Evolutionary conservation across 2,329 filamentous ascomycete genomes (phyloP).

Genomic region (Fusarium floridanum): DNA sequence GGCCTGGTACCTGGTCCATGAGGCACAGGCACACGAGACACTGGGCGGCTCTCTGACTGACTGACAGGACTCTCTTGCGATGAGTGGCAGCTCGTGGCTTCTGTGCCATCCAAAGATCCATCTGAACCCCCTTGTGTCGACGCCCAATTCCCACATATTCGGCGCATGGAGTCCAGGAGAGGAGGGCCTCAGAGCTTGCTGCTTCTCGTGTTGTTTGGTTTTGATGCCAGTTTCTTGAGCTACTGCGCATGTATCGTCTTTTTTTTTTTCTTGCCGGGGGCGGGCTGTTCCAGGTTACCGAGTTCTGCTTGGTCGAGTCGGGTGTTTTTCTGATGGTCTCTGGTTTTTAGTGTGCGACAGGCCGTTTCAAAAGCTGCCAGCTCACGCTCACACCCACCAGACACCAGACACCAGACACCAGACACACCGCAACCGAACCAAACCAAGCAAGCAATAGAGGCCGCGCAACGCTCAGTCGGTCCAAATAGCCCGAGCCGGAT

Average conservation of each 20-base stretch:
- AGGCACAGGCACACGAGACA: constrained; percentile 13
- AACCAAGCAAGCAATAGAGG: neutral
- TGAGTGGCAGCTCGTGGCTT: constrained; percentile 18
- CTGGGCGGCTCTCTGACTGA: neutral
- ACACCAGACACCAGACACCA: neutral
- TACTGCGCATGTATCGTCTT: neutral
- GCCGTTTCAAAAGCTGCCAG: constrained; percentile 39
- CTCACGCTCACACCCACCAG: constrained; percentile 12
- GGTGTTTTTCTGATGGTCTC: constrained; percentile 8
- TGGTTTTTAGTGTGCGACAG: constrained; percentile 28
- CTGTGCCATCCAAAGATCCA: constrained; percentile 20
- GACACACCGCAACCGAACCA: constrained; percentile 8
- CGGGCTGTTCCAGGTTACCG: constrained; percentile 19
- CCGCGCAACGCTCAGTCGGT: constrained; percentile 18
- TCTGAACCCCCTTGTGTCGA: constrained; percentile 16
- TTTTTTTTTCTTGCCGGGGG: constrained; percentile 1
- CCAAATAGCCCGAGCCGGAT: neutral
- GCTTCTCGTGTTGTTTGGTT: neutral
- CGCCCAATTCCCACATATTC: constrained; percentile 23
- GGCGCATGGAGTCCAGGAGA: constrained; percentile 4
- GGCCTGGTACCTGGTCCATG: neutral
- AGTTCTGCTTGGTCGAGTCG: constrained; percentile 17
- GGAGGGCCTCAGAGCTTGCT: constrained; percentile 24
- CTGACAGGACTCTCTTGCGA: constrained; percentile 6
- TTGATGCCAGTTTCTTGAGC: neutral